These are phyloP conservation scores for Recurvomyces mirabilis DNA, from an alignment of 495 filamentous ascomycete genomes.

Conservation along the genomic window DNA sequence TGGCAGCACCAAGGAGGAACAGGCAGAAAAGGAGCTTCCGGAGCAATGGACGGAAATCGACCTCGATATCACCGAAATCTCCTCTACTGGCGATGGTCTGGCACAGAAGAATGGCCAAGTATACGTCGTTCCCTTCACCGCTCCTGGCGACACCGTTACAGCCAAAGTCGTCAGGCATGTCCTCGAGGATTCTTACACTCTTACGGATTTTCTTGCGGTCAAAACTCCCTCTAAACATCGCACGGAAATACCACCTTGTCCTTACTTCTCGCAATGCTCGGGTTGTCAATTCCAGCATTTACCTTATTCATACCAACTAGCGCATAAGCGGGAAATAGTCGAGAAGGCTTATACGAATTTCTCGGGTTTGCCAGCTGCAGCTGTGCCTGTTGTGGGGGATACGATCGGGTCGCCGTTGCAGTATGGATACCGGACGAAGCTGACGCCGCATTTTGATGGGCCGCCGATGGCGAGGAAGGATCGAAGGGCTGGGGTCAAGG, in stretches of 20 bases:
- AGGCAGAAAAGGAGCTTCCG: slow-evolving; percentile 40
- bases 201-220: slow-evolving; percentile 72
- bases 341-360: slow-evolving; percentile 90
- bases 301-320: slow-evolving; percentile 73
- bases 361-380: slow-evolving; percentile 62
- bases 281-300: slow-evolving; percentile 98
- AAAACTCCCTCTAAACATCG: slow-evolving; percentile 60
- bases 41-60: slow-evolving; percentile 65
- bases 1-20: slow-evolving; percentile 33
- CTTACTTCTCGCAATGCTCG: slow-evolving; percentile 77
- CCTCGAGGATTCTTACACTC: slow-evolving; percentile 47
- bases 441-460: slow-evolving; percentile 88
- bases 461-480: slow-evolving; percentile 41
- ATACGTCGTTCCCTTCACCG: slow-evolving; percentile 79
- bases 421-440: slow-evolving; percentile 89
- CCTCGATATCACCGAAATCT: slow-evolving; percentile 60
- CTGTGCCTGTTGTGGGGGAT: slow-evolving; percentile 64
- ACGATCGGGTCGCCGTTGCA: slow-evolving; percentile 83
- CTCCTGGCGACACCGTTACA: slow-evolving; percentile 70
- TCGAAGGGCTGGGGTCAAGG: slow-evolving; percentile 33
- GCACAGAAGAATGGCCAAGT: slow-evolving; percentile 59
- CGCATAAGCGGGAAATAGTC: slow-evolving; percentile 72
- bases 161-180: slow-evolving; percentile 69
- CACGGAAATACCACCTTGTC: slow-evolving; percentile 64
- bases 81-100: slow-evolving; percentile 84